phyloP scores from a whole-genome alignment of 2,329 filamentous ascomycete genomes.

The Thelonectria blattea region DNA sequence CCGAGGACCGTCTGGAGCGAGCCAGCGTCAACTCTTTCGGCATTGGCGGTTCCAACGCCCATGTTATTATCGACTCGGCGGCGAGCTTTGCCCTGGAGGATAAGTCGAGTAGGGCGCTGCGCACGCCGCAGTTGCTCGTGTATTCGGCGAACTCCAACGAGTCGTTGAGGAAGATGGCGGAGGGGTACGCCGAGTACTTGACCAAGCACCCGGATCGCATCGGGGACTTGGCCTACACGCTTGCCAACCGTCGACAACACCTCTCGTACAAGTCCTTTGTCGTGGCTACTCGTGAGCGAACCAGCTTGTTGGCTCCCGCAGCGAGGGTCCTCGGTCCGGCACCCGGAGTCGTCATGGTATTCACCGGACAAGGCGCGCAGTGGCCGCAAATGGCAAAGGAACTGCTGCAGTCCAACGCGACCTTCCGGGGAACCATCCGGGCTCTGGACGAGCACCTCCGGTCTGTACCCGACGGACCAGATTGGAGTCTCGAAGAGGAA shows the following conservation, averaged over 20 bases:
- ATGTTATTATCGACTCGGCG: conserved; percentile 30
- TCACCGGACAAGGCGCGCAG: conserved; percentile 45
- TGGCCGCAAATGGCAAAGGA: conserved; percentile 41
- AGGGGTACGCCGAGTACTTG: conserved; percentile 1
- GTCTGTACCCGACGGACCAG: background rate
- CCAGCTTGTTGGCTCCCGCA: background rate
- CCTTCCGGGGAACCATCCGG: background rate
- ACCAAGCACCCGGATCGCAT: background rate
- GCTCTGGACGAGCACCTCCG: background rate
- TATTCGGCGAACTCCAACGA: conserved; percentile 7
- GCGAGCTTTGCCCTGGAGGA: background rate
- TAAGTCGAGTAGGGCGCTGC: background rate
- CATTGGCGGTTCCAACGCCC: conserved; percentile 46
- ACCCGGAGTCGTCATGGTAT: conserved; percentile 30
- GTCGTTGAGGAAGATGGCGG: conserved; percentile 6
- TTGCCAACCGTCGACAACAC: conserved; percentile 6
- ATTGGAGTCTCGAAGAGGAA: background rate
- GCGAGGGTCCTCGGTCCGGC: background rate
- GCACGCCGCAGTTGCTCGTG: conserved; percentile 2
- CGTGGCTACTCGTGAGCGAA: background rate
- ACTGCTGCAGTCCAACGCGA: conserved; percentile 17
- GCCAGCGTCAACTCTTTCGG: conserved; percentile 47
- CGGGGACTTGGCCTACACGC: conserved; percentile 11
- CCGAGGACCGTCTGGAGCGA: conserved; percentile 31
- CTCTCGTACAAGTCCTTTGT: conserved; percentile 5